Evolutionary conservation across 2,329 filamentous ascomycete species (phyloP).

Genomic region (Gremmenia infestans): DNA sequence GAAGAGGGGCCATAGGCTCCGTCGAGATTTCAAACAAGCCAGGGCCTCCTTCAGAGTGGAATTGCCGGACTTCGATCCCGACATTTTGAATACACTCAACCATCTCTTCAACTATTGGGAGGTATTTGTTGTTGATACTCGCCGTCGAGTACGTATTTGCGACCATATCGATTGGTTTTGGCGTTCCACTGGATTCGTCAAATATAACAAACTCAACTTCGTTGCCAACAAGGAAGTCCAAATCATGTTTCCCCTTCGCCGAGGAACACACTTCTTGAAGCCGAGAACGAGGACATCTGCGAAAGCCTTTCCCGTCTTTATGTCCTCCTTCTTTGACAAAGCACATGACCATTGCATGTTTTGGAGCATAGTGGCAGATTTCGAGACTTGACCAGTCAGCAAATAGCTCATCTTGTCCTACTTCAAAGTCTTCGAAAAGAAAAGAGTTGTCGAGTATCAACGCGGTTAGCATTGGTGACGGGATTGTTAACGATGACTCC

Average conservation of each 20-base stretch:
- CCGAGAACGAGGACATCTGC: conserved; percentile 59
- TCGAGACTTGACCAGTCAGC: conserved; percentile 52
- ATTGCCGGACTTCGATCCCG: conserved; percentile 57
- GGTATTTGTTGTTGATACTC: conserved; percentile 59
- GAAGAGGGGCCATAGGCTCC: conserved; percentile 53
- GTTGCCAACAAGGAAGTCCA: conserved; percentile 54
- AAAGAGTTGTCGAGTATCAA: conserved; percentile 59
- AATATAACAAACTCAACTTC: neutral
- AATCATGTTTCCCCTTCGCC: conserved; percentile 42
- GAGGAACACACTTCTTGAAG: conserved; percentile 49
- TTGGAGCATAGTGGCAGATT: conserved; percentile 54
- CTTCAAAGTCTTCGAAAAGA: conserved; percentile 43
- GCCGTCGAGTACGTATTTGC: conserved; percentile 45
- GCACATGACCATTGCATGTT: conserved; percentile 56
- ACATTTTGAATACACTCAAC: conserved; percentile 52
- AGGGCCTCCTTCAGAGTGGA: conserved; percentile 67
- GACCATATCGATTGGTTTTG: conserved; percentile 33
- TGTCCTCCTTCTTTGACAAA: conserved; percentile 56
- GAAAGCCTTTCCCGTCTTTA: conserved; percentile 38
- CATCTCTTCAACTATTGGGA: conserved; percentile 61
- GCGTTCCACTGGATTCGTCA: conserved; percentile 13
- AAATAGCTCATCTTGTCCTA: conserved; percentile 61
- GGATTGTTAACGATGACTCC: conserved; percentile 38
- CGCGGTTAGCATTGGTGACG: conserved; percentile 57
- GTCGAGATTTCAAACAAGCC: conserved; percentile 76